Evolutionary conservation across 257 asterid genomes (phyloP).

Genomic region (Scutellaria galericulata): DNA sequence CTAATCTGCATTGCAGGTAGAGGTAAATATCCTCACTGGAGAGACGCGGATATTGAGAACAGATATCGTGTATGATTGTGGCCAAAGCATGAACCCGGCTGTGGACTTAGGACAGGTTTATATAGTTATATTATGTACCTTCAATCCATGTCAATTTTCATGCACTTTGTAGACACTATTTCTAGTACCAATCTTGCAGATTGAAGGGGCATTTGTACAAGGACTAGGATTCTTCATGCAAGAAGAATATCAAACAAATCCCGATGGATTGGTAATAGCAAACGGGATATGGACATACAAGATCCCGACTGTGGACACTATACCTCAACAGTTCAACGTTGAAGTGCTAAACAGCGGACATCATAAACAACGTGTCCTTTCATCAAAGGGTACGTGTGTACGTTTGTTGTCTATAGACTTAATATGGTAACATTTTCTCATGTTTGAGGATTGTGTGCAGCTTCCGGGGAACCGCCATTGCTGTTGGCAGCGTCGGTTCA

Average conservation of each 20-base stretch:
- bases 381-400: slow-evolving; percentile 65
- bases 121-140: too few species aligned
- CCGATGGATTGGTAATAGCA: slow-evolving; percentile 55
- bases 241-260: slow-evolving; percentile 67
- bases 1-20: slow-evolving; percentile 15
- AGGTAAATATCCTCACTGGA: slow-evolving; percentile 33
- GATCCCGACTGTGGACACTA: slow-evolving; percentile 81
- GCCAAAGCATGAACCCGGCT: slow-evolving; percentile 29
- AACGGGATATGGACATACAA: slow-evolving; percentile 83
- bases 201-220: slow-evolving; percentile 90
- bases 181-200: slow-evolving; percentile 44
- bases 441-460: slow-evolving; percentile 41
- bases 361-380: slow-evolving; percentile 67
- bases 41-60: slow-evolving; percentile 27
- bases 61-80: slow-evolving; percentile 35
- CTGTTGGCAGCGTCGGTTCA: slow-evolving; percentile 77
- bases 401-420: not conserved
- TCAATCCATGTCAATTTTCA: too few species aligned
- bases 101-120: slow-evolving; percentile 36
- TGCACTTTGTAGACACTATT: too few species aligned
- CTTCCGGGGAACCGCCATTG: slow-evolving; percentile 86
- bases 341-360: slow-evolving; percentile 70
- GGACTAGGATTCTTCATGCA: slow-evolving; percentile 88
- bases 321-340: slow-evolving; percentile 68
- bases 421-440: too few species aligned